phyloP scores from a whole-genome alignment of 495 filamentous ascomycete species.

The Penicillium samsonianum region DNA sequence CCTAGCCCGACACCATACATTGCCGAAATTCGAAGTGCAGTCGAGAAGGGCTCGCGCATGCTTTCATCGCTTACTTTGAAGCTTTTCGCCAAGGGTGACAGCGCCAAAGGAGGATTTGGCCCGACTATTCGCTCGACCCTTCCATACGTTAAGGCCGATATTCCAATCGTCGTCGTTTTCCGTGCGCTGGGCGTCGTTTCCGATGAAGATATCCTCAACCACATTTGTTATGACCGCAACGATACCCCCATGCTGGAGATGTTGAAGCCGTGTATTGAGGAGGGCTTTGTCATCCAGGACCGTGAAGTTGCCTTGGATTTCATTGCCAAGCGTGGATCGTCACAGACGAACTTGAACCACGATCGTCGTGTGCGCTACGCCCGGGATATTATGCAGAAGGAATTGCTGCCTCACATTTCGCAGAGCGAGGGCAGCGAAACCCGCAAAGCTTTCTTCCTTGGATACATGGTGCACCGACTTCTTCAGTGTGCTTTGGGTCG shows the following conservation, averaged over 20 bases:
- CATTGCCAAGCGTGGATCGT: conserved; percentile 87
- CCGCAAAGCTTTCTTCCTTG: conserved; percentile 95
- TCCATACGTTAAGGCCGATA: conserved; percentile 90
- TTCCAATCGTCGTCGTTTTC: conserved; percentile 93
- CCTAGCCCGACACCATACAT: conserved; percentile 86
- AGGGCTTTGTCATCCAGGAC: conserved; percentile 93
- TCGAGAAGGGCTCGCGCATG: conserved; percentile 92
- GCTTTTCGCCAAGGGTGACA: conserved; percentile 80
- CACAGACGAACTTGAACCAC: conserved; percentile 66
- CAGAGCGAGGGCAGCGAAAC: conserved; percentile 96
- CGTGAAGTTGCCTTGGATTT: conserved; percentile 93
- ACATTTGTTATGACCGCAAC: conserved; percentile 92
- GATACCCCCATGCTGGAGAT: conserved; percentile 98
- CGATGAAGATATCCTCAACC: conserved; percentile 96
- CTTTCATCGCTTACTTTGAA: conserved; percentile 89
- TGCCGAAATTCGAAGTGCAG: conserved; percentile 92
- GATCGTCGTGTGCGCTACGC: conserved; percentile 90
- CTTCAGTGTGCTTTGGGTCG: conserved; percentile 89
- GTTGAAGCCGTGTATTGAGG: conserved; percentile 93
- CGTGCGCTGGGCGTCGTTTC: conserved; percentile 93
- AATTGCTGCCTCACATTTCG: conserved; percentile 94
- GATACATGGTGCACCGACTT: conserved; percentile 96
- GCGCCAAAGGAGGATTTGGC: conserved; percentile 73
- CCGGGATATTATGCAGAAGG: conserved; percentile 92
- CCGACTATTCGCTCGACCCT: conserved; percentile 85